Evolutionary conservation across 2,329 filamentous ascomycete genomes (phyloP).

Genomic region (Pseudogymnoascus sp.): DNA sequence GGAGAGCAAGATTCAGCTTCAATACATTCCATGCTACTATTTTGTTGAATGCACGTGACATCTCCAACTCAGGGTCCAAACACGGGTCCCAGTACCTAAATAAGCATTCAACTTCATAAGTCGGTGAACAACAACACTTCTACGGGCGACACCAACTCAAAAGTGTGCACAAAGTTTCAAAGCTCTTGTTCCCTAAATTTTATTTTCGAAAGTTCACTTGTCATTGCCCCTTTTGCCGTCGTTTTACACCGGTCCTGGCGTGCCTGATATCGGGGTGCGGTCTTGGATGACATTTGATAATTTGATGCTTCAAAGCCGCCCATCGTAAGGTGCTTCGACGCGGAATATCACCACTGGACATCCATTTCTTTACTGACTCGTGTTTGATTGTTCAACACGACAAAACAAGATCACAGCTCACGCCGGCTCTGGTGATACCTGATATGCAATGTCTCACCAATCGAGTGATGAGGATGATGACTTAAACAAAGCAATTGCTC

Average conservation of each 20-base stretch:
- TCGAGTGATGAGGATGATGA: conserved; percentile 46
- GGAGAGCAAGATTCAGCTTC: neutral
- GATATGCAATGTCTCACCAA: conserved; percentile 23
- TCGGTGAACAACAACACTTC: neutral
- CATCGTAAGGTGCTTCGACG: neutral
- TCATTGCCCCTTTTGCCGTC: neutral
- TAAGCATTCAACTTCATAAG: neutral
- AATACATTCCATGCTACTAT: neutral
- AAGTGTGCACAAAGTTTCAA: neutral
- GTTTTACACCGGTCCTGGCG: neutral
- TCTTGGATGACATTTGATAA: neutral
- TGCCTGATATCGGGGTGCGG: neutral
- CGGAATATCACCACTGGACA: neutral
- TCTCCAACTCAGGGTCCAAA: neutral
- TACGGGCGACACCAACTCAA: neutral
- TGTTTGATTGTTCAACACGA: neutral
- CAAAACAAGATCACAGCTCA: neutral
- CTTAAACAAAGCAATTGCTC: conserved; percentile 51
- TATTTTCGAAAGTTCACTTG: neutral
- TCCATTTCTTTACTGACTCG: neutral
- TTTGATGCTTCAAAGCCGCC: neutral
- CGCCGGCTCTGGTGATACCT: neutral
- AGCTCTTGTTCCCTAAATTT: neutral
- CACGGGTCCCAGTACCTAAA: neutral
- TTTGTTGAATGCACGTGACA: neutral